Evolutionary conservation across 1,139 yeast genomes (phyloP), one percentile per base, ranked within the genome.

Genomic region (Hanseniaspora uvarum): DNA sequence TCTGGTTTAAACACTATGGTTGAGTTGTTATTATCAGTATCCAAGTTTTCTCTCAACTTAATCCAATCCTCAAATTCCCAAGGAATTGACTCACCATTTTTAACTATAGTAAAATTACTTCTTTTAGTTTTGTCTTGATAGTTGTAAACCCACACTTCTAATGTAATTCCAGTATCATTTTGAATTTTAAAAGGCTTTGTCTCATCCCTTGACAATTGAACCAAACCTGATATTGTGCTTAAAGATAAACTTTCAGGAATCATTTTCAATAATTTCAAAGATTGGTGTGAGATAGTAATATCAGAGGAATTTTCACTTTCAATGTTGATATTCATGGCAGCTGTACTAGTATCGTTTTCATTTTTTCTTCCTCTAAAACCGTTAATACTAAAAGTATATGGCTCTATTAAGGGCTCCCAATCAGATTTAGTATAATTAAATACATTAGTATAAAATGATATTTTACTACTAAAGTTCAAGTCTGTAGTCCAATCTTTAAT

Each of bases 51-150:
- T 66, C 98, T 81, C 21, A 88, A 79, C 34, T 76, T 76, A 58
- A 86, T 76, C 96, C 97, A 92, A 63, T 92, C 96, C 63, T 89
- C 95, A 71, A 94, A 94, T 44, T 92, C 81, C 97, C 97, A 94
- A 0, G 89, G 84, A 11, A 79, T 68, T 7, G 70, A 69, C 5
- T 76, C 77, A 3, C 78, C 76, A 45, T 81, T 75, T 47, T 71
- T 70, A 24, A 88, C 66, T 0, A 64, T 56, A 0, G 74, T 71
- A 39, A 67, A 56, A 26, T 61, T 63, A n/a, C 61, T 63, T 44
- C 62, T 59, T 48, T 62, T 60, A 7, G 65, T 64, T 3, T 63
- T 60, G 19, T 62, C 62, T 18, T 39, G 21, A 6, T 63, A 65
- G 5, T 69, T 63, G 55, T 83, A 83, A 19, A 79, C 74, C 96